Evolutionary conservation across 495 filamentous ascomycete genomes (phyloP).

Genomic region (Aspergillus ellipticus): DNA sequence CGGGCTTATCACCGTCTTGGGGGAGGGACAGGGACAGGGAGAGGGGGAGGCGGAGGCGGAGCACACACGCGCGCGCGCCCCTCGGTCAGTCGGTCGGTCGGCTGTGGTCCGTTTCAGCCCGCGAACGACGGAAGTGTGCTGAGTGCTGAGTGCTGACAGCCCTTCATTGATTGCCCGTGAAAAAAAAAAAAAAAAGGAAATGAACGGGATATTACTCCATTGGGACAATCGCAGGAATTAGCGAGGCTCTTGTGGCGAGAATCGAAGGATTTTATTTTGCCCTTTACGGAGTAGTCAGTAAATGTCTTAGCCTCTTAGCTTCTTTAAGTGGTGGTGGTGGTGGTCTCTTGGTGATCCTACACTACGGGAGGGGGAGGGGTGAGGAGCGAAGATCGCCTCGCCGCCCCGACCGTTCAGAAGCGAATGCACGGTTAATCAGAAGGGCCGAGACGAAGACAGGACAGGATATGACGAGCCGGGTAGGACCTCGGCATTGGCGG

Average conservation of each 20-base stretch:
- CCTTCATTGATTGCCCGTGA: background rate
- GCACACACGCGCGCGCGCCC: no score
- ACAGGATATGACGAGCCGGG: background rate
- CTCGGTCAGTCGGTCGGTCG: no score
- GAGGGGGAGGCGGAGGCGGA: background rate
- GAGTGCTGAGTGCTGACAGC: no score
- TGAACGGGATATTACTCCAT: background rate
- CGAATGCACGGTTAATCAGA: background rate
- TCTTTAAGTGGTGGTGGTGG: no score
- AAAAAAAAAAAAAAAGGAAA: no score
- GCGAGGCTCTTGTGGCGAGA: background rate
- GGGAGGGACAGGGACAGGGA: no score
- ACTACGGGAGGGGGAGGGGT: no score
- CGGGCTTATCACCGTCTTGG: slow-evolving; percentile 2
- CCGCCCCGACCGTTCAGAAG: background rate
- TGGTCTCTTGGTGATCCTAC: no score
- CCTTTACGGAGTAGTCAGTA: background rate
- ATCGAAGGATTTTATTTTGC: background rate
- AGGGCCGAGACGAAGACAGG: background rate
- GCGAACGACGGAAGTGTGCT: background rate
- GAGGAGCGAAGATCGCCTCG: background rate
- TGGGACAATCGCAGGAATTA: background rate
- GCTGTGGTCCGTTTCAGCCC: slow-evolving; percentile 4
- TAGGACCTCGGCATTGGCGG: background rate
- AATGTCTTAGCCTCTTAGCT: no score